phyloP scores from a whole-genome alignment of 306 rosid species.

The Trifolium fragiferum region DNA sequence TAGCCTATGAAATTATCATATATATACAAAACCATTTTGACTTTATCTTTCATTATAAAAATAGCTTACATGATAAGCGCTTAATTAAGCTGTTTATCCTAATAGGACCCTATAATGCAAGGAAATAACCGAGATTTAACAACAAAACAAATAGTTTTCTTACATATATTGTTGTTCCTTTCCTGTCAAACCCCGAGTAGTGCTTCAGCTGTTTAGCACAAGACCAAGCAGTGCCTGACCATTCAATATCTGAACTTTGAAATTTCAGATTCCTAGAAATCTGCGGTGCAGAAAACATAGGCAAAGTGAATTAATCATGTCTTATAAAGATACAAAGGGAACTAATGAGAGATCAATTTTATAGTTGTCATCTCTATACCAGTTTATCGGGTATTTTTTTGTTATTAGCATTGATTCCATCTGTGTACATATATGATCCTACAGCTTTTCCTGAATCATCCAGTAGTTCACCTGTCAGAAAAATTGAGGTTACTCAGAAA shows the following conservation, averaged over 20 bases:
- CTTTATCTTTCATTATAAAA: background rate
- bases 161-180: conserved; percentile 64
- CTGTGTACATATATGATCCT: conserved; percentile 35
- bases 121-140: conserved; percentile 23
- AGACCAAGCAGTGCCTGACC: conserved; percentile 74
- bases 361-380: conserved; percentile 50
- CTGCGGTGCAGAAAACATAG: conserved; percentile 50
- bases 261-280: conserved; percentile 66
- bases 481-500: conserved; percentile 35
- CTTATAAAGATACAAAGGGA: conserved; percentile 7
- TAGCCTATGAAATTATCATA: background rate
- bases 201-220: conserved; percentile 87
- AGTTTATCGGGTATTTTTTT: conserved; percentile 57
- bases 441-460: conserved; percentile 47
- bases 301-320: conserved; percentile 15
- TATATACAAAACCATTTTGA: background rate
- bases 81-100: background rate
- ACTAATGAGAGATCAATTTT: conserved; percentile 27
- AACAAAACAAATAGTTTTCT: conserved; percentile 41
- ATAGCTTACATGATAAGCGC: background rate
- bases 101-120: background rate
- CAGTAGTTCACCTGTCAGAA: conserved; percentile 55
- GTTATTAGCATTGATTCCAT: conserved; percentile 47
- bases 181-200: conserved; percentile 69
- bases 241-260: conserved; percentile 67